These are phyloP conservation scores for Phlebiopsis flavidoalba DNA, from an alignment of 768 basidiomycete genomes.

Conservation along the genomic window DNA sequence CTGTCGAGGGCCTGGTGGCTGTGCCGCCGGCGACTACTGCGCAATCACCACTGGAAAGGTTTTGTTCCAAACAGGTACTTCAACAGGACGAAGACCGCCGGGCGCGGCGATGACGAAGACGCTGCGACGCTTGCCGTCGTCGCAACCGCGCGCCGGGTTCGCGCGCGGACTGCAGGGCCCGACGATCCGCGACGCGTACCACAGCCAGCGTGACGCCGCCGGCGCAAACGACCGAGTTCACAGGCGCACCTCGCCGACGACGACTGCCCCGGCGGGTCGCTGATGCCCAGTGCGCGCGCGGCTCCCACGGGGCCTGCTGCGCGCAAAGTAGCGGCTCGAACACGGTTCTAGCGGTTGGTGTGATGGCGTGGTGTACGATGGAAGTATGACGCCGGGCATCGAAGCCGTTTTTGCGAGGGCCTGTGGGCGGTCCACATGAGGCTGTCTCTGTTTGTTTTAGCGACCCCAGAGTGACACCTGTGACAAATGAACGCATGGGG, in stretches of 20 bases:
- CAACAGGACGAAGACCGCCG: conserved; percentile 75
- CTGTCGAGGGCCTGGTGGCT: conserved; percentile 81
- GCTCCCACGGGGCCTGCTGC: conserved; percentile 61
- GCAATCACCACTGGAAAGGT: too few species aligned
- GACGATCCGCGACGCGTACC: conserved; percentile 79
- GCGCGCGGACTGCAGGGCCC: conserved; percentile 85
- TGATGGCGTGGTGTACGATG: conserved; percentile 78
- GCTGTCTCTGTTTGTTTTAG: conserved; percentile 76
- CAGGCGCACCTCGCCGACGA: conserved; percentile 78
- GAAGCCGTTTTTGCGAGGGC: conserved; percentile 77
- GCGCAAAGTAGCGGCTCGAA: conserved; percentile 71
- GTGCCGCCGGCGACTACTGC: too few species aligned
- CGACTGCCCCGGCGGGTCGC: conserved; percentile 68
- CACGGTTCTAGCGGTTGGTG: conserved; percentile 69
- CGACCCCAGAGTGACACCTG: conserved; percentile 66
- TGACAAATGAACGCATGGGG: conserved; percentile 92
- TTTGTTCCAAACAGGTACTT: conserved; percentile 85
- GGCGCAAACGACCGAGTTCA: conserved; percentile 81
- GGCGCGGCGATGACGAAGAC: conserved; percentile 79
- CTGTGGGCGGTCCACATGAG: conserved; percentile 78
- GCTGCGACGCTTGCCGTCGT: conserved; percentile 73
- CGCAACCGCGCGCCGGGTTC: conserved; percentile 84
- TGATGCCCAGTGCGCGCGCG: conserved; percentile 68
- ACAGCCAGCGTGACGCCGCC: conserved; percentile 72
- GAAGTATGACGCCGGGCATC: conserved; percentile 81